Percentiles rank a stretch among this genome's conserved stretches.
Conservation (phyloP, 2,329 filamentous ascomycete genomes). For the Fusarium neocosmosporiellum region DNA sequence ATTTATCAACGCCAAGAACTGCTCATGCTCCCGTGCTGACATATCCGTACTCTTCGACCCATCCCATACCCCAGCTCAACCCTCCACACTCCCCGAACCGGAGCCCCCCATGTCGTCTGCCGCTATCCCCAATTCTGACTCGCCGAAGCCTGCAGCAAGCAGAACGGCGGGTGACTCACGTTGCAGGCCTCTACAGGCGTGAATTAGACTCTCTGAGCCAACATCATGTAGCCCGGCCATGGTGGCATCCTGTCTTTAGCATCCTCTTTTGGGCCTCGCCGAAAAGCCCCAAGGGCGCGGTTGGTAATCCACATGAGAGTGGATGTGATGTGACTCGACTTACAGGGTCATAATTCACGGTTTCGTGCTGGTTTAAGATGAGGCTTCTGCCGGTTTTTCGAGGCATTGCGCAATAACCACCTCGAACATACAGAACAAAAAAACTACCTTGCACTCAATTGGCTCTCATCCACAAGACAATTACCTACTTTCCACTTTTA, state of each 20-base stretch:
- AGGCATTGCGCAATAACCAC: slow-evolving; percentile 3
- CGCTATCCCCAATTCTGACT: slow-evolving; percentile 37
- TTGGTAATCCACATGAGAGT: slow-evolving; percentile 1
- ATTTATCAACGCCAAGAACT: not conserved
- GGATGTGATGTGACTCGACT: slow-evolving; percentile 7
- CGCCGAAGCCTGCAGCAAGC: slow-evolving; percentile 25
- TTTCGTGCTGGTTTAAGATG: slow-evolving; percentile 26
- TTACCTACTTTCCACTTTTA: not conserved
- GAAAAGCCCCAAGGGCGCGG: not conserved
- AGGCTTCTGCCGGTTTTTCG: slow-evolving; percentile 4
- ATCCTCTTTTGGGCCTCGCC: slow-evolving; percentile 3
- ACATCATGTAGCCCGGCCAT: not conserved
- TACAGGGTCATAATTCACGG: slow-evolving; percentile 1
- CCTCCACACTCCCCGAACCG: not conserved
- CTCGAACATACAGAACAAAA: not conserved
- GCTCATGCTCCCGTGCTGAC: not conserved
- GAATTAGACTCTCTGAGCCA: not conserved
- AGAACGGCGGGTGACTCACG: slow-evolving; percentile 33
- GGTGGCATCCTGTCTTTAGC: not conserved
- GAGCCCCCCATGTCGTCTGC: not conserved
- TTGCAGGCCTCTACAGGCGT: not conserved
- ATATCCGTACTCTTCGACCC: not conserved
- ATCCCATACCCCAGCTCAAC: not conserved
- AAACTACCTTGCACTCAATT: not conserved
- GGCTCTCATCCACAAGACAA: not conserved